Evolutionary conservation across 2,329 filamentous ascomycete species (phyloP).

Genomic region (Neopestalotiopsis sp.): DNA sequence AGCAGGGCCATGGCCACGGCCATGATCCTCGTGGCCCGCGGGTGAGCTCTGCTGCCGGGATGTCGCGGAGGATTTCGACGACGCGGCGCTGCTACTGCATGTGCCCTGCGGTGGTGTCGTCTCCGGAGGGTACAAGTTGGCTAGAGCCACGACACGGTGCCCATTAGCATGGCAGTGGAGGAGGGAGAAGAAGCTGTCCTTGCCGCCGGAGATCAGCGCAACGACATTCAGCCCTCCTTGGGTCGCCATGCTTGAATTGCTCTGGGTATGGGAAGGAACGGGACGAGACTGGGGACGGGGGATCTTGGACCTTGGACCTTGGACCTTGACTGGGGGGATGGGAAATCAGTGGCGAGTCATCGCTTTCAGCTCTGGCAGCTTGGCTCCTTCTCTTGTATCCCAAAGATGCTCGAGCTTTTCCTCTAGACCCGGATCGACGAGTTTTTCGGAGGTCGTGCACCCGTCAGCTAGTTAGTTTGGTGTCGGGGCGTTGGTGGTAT

Average conservation of each 20-base stretch:
- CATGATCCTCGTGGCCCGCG: slow-evolving; percentile 11
- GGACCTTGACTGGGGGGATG: too few relatives aligned
- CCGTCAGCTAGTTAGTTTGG: background rate
- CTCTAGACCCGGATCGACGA: slow-evolving; percentile 7
- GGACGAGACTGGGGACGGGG: background rate
- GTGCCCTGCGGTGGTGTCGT: background rate
- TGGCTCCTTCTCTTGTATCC: background rate
- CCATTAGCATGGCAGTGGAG: slow-evolving; percentile 88
- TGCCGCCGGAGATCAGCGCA: slow-evolving; percentile 91
- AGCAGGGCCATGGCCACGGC: slow-evolving; percentile 30
- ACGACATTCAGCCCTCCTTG: slow-evolving; percentile 72
- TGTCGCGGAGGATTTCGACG: slow-evolving; percentile 19
- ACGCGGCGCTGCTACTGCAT: slow-evolving; percentile 16
- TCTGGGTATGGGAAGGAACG: background rate
- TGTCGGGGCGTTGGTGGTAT: background rate
- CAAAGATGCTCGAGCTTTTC: background rate
- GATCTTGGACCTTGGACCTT: too few relatives aligned
- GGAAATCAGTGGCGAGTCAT: slow-evolving; percentile 13
- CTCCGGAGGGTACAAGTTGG: slow-evolving; percentile 75
- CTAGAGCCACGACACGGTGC: slow-evolving; percentile 84
- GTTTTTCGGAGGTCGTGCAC: slow-evolving; percentile 12
- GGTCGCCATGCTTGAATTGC: slow-evolving; percentile 39
- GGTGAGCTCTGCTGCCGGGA: slow-evolving; percentile 21
- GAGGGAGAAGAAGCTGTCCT: slow-evolving; percentile 94
- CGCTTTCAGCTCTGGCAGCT: slow-evolving; percentile 1